Evolutionary conservation across 2,329 filamentous ascomycete genomes (phyloP).

Genomic region (Cladosporium sp.): DNA sequence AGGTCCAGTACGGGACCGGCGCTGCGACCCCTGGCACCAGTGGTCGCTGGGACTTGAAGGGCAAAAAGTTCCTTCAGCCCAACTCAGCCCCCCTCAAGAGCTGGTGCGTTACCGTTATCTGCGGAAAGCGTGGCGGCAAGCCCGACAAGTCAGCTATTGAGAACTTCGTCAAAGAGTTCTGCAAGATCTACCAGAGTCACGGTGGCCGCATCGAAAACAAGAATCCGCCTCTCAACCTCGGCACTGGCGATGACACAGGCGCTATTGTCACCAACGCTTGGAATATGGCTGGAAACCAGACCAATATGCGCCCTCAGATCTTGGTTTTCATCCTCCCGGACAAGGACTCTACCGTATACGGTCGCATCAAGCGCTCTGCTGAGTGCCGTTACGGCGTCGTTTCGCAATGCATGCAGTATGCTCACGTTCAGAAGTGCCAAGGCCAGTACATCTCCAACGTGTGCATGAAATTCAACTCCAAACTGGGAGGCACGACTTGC

Average conservation of each 20-base stretch:
- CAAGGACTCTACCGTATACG: slow-evolving; percentile 68
- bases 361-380: slow-evolving; percentile 80
- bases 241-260: slow-evolving; percentile 25
- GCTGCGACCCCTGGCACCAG: slow-evolving; percentile 55
- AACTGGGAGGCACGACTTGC: slow-evolving; percentile 78
- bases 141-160: slow-evolving; percentile 42
- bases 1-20: slow-evolving; percentile 60
- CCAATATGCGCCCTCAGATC: slow-evolving; percentile 62
- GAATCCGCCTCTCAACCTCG: slow-evolving; percentile 41
- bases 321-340: slow-evolving; percentile 72
- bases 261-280: slow-evolving; percentile 42
- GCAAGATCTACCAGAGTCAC: slow-evolving; percentile 55
- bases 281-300: slow-evolving; percentile 50
- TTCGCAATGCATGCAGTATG: slow-evolving; percentile 73
- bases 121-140: slow-evolving; percentile 46
- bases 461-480: slow-evolving; percentile 93
- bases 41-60: slow-evolving; percentile 84
- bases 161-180: slow-evolving; percentile 57
- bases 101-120: slow-evolving; percentile 72
- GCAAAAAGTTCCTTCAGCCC: slow-evolving; percentile 66
- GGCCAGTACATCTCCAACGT: slow-evolving; percentile 91
- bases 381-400: slow-evolving; percentile 82
- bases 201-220: slow-evolving; percentile 52
- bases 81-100: slow-evolving; percentile 56
- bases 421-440: slow-evolving; percentile 64